Evolutionary conservation across 2,329 filamentous ascomycete species (phyloP), one percentile per base, ranked within the genome.

Genomic region (Epichloe coenophiala): DNA sequence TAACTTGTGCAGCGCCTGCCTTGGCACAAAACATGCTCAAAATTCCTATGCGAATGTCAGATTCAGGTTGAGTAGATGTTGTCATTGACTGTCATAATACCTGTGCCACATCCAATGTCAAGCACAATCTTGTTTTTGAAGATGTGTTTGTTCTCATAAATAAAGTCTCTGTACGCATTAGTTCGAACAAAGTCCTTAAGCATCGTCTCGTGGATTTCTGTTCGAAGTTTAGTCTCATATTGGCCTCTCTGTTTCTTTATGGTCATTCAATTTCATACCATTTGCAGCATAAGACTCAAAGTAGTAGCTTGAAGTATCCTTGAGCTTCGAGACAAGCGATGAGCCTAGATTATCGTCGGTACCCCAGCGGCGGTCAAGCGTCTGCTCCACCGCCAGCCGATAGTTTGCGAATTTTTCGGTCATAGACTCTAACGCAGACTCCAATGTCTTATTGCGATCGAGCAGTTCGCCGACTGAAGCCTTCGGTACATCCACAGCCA

Each of bases 161-260:
- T 89, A 64, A 96, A 95, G 68, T 97, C 89, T 44, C 90, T 82
- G 68, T 97, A 97, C 3, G 88, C 84, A 60, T 95, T 86, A 11
- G 90, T 97, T 48, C 90, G 84, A 40, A 95, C 76, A 0, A 79
- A 75, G 62, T 97, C 90, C 65, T 95, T 95, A 55, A 97, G 77
- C 90, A 97, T 97, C 7, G 86, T 89, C 63, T 95, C 88, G 65
- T 97, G 90, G 51, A 97, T 96, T 51, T 88, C 87, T 86, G 33
- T 37, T 3, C n/a, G 12, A 17, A 9, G 1, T 7, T 40, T 40
- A 57, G 54, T 33, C 23, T 42, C n/a, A 4, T 19, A 2, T 3
- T 23, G 21, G n/a, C 21, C 21, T 23, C 13, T 44, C 15, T 40
- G 45, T 19, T n/a, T 15, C 3, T 15, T 12, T 15, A n/a, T 23